A percentile compares a stretch with the other conserved stretches of the same genome.
Conservation (phyloP, 495 filamentous ascomycete genomes). For the Sporormia fimetaria region DNA sequence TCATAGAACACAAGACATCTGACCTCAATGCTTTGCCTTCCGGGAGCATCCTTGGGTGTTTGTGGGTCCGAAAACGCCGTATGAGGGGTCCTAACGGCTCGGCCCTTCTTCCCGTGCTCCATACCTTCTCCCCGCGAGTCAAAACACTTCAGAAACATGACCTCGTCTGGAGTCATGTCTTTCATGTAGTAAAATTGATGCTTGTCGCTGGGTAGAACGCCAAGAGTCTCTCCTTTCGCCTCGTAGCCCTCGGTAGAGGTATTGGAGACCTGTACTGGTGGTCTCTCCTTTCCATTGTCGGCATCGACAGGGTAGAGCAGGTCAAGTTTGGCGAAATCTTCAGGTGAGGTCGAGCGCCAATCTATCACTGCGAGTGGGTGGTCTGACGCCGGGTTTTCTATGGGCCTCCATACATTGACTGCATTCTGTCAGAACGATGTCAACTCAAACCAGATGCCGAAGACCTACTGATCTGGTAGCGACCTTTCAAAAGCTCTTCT, state of each 20-base stretch:
- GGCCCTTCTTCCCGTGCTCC: constrained; percentile 24
- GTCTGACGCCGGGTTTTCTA: constrained; percentile 38
- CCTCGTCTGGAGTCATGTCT: constrained; percentile 35
- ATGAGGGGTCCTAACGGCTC: constrained; percentile 33
- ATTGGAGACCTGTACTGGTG: constrained; percentile 21
- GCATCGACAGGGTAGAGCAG: constrained; percentile 33
- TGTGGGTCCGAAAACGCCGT: constrained; percentile 33
- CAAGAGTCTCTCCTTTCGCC: constrained; percentile 31
- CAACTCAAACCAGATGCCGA: too few species aligned
- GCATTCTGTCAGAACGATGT: too few species aligned
- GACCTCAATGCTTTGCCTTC: constrained; percentile 34
- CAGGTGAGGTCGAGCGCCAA: constrained; percentile 30
- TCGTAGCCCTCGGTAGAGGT: constrained; percentile 29
- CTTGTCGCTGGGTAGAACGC: constrained; percentile 28
- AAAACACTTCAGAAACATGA: constrained; percentile 34
- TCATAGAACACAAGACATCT: constrained; percentile 33
- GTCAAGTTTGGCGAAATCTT: constrained; percentile 30
- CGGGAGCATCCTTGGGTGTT: constrained; percentile 29
- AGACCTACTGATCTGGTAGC: constrained; percentile 67
- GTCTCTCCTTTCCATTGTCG: constrained; percentile 30
- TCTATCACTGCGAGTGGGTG: constrained; percentile 33
- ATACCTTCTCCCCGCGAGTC: constrained; percentile 30
- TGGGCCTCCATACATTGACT: constrained; percentile 74
- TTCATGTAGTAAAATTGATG: constrained; percentile 33
- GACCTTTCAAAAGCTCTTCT: constrained; percentile 46